Conservation (phyloP, 129 eudicot species). For the Flaveria ramosissima region DNA sequence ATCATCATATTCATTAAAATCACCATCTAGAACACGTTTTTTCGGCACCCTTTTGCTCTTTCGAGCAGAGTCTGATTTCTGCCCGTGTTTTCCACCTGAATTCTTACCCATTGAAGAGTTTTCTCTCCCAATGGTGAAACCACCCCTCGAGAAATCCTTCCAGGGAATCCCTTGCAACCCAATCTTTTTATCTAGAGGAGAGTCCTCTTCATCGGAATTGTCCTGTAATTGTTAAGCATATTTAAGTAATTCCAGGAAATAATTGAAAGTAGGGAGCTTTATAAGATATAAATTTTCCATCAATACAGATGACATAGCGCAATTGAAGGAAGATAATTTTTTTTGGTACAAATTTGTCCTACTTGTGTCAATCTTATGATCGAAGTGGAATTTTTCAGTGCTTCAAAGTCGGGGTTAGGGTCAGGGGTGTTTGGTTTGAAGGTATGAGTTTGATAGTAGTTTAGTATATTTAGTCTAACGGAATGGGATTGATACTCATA, state of each 20-base stretch:
- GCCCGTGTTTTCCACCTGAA: slow-evolving; percentile 53
- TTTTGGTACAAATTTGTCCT: background rate
- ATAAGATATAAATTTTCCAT: slow-evolving; percentile 22
- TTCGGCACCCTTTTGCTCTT: slow-evolving; percentile 86
- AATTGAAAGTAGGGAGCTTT: slow-evolving; percentile 14
- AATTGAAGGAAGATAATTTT: background rate
- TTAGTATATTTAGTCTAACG: background rate
- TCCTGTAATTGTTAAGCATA: slow-evolving; percentile 44
- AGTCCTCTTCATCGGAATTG: slow-evolving; percentile 52
- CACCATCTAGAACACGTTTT: slow-evolving; percentile 70
- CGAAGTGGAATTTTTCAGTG: background rate
- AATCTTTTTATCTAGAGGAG: slow-evolving; percentile 46
- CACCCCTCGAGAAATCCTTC: slow-evolving; percentile 74
- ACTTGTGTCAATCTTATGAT: background rate
- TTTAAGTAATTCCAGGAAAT: slow-evolving; percentile 13
- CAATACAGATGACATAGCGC: background rate
- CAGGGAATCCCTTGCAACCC: slow-evolving; percentile 70
- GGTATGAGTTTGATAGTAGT: background rate
- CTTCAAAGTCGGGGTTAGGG: background rate
- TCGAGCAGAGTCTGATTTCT: slow-evolving; percentile 62
- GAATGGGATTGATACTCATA: background rate
- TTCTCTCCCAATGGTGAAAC: slow-evolving; percentile 55
- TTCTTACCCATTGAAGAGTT: slow-evolving; percentile 43
- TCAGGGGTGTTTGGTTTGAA: background rate
- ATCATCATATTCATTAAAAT: slow-evolving; percentile 69